phyloP scores from a whole-genome alignment of 305 asterid species.

The Solanum hybrid region DNA sequence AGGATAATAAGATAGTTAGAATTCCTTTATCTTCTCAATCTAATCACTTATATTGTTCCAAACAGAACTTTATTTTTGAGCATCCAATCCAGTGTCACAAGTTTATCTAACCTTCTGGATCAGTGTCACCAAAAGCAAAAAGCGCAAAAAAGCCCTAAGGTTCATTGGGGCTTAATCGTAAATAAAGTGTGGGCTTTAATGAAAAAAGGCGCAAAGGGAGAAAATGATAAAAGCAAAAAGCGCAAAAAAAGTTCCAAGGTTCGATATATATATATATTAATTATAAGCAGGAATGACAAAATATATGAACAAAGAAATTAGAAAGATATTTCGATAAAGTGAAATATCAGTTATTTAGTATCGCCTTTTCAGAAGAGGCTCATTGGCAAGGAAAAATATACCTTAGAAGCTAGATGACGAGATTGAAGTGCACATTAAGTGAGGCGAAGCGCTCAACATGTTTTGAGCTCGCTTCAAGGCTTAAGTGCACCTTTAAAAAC shows the following conservation, averaged over 20 bases:
- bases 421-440: not conserved
- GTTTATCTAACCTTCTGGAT: not conserved
- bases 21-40: not conserved
- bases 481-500: not conserved
- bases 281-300: not conserved
- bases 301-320: not conserved
- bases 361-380: not conserved
- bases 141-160: not conserved
- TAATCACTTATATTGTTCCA: not conserved
- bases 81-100: not conserved
- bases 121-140: not conserved
- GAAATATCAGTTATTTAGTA: not conserved
- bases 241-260: not conserved
- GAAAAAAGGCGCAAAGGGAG: not conserved
- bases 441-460: not conserved
- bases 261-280: not conserved
- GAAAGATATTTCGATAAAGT: not conserved
- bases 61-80: not conserved
- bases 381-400: not conserved
- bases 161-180: not conserved
- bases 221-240: not conserved
- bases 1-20: not conserved
- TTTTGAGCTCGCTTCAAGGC: not conserved
- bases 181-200: not conserved
- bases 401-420: not conserved